Evolutionary conservation across 2,329 filamentous ascomycete species (phyloP).

Genomic region (Cladosporium sp.): DNA sequence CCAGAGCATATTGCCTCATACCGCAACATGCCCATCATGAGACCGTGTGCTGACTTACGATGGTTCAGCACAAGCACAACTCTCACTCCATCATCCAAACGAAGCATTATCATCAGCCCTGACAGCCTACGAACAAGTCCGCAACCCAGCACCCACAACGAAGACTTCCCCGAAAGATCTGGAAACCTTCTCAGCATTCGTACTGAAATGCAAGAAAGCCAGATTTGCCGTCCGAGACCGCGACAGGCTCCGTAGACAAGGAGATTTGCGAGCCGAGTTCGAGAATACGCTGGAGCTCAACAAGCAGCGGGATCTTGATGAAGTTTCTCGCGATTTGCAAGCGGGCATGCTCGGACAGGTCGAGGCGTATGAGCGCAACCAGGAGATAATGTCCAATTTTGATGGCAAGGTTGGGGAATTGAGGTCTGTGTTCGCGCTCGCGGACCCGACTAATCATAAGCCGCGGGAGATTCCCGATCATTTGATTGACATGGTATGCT

Average conservation of each 20-base stretch:
- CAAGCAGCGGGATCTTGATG: conserved; percentile 39
- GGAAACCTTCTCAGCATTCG: conserved; percentile 58
- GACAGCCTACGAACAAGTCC: conserved; percentile 59
- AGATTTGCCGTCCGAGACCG: conserved; percentile 75
- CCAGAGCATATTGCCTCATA: too few relatives aligned
- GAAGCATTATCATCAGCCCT: conserved; percentile 67
- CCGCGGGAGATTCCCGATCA: conserved; percentile 66
- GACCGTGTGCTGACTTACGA: background rate
- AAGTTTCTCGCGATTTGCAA: conserved; percentile 25
- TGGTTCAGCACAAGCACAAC: conserved; percentile 64
- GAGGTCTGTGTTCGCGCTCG: conserved; percentile 43
- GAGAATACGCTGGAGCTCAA: conserved; percentile 48
- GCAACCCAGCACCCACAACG: conserved; percentile 54
- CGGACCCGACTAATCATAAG: conserved; percentile 40
- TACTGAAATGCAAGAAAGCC: conserved; percentile 77
- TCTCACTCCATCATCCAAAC: conserved; percentile 66
- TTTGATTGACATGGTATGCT: conserved; percentile 58
- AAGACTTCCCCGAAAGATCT: conserved; percentile 34
- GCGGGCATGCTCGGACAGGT: conserved; percentile 37
- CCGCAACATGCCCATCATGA: too few relatives aligned
- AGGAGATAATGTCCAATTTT: conserved; percentile 39
- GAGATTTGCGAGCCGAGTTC: conserved; percentile 57
- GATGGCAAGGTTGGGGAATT: conserved; percentile 41
- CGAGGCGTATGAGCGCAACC: conserved; percentile 44
- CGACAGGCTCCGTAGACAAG: conserved; percentile 51